Base-by-base conservation (phyloP, 225 moss, liverwort and hornwort genomes). In the Anthoceros angustus region DNA sequence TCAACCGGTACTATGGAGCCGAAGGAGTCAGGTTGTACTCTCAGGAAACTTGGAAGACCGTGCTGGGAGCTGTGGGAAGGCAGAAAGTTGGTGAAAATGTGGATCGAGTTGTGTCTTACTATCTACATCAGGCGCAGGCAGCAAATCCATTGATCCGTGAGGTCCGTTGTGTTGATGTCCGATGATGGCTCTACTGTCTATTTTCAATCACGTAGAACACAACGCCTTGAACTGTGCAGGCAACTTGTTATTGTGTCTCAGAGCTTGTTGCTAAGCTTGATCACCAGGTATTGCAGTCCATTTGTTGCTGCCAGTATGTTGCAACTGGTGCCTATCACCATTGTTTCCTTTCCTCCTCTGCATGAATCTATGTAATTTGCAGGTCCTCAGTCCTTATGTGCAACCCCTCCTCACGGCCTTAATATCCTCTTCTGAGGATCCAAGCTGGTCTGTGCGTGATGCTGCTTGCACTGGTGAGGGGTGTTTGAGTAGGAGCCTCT, bases 1-100 rank as follows among this genome's bases (percentile, higher is more conserved):
- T 88, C 73, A 88, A 88, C 40, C 83, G 88, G 68, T 88, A 88
- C 67, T 83, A 88, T 42, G 83, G 85, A 76, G 88, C 88, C 71
- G 88, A 88, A 70, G 88, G 88, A 40, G 80, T 88, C 74, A 79
- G 88, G 63, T 75, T 88, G 62, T 88, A 83, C 71, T 88, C 88
- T 63, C 88, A 88, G 86, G 86, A 88, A 70, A 81, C 88, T 74
- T 86, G 88, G 88, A 83, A 86, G 71, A 67, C 78, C 70, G 71
- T 86, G 69, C 77, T 88, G 74, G 88, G 86, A 42, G 79, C 83
- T 43, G 78, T 72, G 55, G 86, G 88, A 68, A 81, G 66, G 72
- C 83, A 83, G 64, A 86, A 88, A 83, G 88, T 88, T 40, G 83
- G 77, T 2, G 82, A 82, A 67, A 79, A 72, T 67, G 76, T 88